Percentiles rank a stretch among this genome's conserved stretches.
phyloP scores from a whole-genome alignment of 2,329 filamentous ascomycete genomes.

The Monilinia aucupariae region DNA sequence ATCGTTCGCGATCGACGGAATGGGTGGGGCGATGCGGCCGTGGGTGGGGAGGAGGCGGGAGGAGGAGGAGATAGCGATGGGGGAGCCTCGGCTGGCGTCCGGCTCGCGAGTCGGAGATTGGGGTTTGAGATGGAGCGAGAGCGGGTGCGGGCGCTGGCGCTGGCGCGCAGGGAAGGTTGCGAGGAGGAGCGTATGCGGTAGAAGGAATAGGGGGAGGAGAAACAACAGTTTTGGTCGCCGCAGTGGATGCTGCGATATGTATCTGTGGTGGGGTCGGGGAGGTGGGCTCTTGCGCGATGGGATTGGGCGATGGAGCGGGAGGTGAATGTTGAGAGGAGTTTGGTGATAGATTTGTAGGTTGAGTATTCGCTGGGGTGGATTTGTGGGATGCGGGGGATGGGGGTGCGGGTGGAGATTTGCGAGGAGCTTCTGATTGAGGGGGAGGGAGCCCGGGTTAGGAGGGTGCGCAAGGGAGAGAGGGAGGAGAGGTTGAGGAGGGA shows the following conservation, averaged over 20 bases:
- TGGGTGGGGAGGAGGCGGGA: neutral
- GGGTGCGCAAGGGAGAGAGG: neutral
- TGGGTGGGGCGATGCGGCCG: neutral
- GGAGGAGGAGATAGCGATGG: neutral
- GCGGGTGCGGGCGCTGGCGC: too few species aligned
- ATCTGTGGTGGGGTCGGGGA: neutral
- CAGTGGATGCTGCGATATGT: constrained; percentile 13
- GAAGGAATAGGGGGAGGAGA: constrained; percentile 3
- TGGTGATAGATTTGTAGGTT: neutral
- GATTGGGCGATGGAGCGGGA: neutral
- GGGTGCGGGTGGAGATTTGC: neutral
- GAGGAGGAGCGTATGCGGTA: neutral
- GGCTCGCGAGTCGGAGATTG: neutral
- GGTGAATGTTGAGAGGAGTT: neutral
- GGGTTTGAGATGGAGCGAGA: constrained; percentile 2
- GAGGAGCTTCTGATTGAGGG: neutral
- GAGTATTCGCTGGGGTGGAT: constrained; percentile 7
- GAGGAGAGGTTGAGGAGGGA: neutral
- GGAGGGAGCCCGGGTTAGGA: neutral
- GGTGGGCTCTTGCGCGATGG: neutral
- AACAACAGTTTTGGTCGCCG: constrained; percentile 11
- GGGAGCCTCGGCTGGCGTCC: too few species aligned
- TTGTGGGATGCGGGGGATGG: neutral
- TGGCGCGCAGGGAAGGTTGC: too few species aligned
- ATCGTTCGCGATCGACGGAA: neutral